Evolutionary conservation across 78 protist species (phyloP).

Genomic region (Dictyostelium purpureum): DNA sequence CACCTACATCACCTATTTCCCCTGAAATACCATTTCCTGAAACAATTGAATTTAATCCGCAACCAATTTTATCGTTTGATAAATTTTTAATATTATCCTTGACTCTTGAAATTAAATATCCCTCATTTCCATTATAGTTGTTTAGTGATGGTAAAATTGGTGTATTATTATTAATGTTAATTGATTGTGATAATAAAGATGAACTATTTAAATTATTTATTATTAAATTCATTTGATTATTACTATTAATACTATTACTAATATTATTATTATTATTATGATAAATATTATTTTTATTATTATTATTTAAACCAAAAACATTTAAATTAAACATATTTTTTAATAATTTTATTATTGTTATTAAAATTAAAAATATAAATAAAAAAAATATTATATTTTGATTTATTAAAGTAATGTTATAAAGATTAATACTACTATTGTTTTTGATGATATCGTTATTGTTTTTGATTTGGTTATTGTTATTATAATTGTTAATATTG

Average conservation of each 20-base stretch:
- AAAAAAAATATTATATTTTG: not conserved
- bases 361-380: not conserved
- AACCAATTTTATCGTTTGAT: not conserved
- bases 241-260: not conserved
- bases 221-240: too few relatives aligned
- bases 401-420: not conserved
- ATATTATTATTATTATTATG: not conserved
- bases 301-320: not conserved
- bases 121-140: not conserved
- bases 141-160: not conserved
- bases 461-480: not conserved
- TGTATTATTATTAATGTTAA: not conserved
- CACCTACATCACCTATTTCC: slow-evolving; percentile 45
- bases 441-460: not conserved
- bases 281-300: not conserved
- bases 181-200: not conserved
- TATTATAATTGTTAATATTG: too few relatives aligned
- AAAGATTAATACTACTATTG: not conserved
- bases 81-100: slow-evolving; percentile 1
- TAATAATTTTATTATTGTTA: not conserved
- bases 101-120: not conserved
- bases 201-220: not conserved
- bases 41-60: slow-evolving; percentile 44
- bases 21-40: slow-evolving; percentile 28
- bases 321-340: not conserved